Conservation (phyloP, 768 basidiomycete species). For the Ramaria rubella region DNA sequence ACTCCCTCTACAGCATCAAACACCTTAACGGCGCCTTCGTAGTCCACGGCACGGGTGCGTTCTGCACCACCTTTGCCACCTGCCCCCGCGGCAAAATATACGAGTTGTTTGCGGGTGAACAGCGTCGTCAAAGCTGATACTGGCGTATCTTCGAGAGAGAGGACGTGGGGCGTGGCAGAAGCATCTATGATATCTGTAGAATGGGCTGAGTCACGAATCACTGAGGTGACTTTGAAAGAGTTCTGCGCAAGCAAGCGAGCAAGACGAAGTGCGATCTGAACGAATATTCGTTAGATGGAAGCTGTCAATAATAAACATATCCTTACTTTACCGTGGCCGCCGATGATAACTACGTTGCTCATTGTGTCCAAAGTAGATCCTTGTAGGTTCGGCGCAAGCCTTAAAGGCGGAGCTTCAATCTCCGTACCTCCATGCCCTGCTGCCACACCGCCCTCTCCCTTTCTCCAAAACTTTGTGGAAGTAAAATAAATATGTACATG, state of each 20-base stretch:
- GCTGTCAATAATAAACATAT: neutral
- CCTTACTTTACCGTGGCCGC: conserved; percentile 46
- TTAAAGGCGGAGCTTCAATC: no score
- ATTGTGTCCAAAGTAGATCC: no score
- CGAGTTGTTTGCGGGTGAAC: conserved; percentile 33
- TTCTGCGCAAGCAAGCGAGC: conserved; percentile 39
- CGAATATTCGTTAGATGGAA: neutral
- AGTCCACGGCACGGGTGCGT: conserved; percentile 48
- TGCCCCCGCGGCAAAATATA: conserved; percentile 41
- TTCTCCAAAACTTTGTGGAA: no score
- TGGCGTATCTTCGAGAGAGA: conserved; percentile 51
- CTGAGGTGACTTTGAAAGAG: conserved; percentile 42
- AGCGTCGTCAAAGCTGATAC: conserved; percentile 38
- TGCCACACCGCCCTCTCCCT: no score
- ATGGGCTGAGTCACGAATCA: conserved; percentile 47
- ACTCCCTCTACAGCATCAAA: conserved; percentile 60
- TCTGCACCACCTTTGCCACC: conserved; percentile 54
- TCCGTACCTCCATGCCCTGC: no score
- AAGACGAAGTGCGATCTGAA: conserved; percentile 44
- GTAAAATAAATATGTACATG: no score
- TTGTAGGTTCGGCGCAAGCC: no score
- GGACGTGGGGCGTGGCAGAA: conserved; percentile 40
- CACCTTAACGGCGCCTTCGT: conserved; percentile 60
- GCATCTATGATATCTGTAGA: conserved; percentile 38
- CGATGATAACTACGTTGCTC: conserved; percentile 41